Base-by-base conservation (phyloP, 139 green algal species). In the Picocystis salinarum region DNA sequence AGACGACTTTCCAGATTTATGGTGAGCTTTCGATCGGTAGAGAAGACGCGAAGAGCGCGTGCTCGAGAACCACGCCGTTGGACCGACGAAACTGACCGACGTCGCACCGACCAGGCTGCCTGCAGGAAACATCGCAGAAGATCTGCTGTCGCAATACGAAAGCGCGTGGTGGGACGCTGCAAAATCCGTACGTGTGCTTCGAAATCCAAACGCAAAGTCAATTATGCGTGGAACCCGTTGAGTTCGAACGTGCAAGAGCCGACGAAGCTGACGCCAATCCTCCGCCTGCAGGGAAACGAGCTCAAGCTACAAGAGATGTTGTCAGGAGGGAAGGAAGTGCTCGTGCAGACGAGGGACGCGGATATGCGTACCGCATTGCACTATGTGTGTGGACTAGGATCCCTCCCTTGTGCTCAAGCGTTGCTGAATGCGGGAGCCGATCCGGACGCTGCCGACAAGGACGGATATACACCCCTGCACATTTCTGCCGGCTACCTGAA, bases 401-500 rank as follows among this genome's bases (percentile, higher is more conserved):
- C 71, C 27, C 45, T 55, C 1, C 51, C 75, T 3, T 69, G 66
- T 48, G 52, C 63, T 12, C 45, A 62, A 49, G 52, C 76, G 33
- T 55, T 91, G 34, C 33, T 70, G 23, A 49, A 72, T 34, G 65
- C 66, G 18, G 79, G 79, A 0, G 70, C 67, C 6, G 75, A 89
- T n/a, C 42, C 79, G 7, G 58, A 85, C 53, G 31, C 82, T 34
- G 56, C 63, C 34, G 80, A 91, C 53, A 67, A 75, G 15, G 56
- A 74, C 6, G 74, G 73, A 34, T 75, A 82, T 45, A 79, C 69
- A 6, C 46, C 79, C 3, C 59, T 92, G 29, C 79, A 83, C 36
- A 64, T 88, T 9, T 76, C 80, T 6, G 66, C 84, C 5, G 80
- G 80, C 7, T 87, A 87, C 75, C 77, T 83, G 40, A 76, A 82